Conservation (phyloP, 192 early-diverging fungal genomes). For the Haplosporangium gracile region DNA sequence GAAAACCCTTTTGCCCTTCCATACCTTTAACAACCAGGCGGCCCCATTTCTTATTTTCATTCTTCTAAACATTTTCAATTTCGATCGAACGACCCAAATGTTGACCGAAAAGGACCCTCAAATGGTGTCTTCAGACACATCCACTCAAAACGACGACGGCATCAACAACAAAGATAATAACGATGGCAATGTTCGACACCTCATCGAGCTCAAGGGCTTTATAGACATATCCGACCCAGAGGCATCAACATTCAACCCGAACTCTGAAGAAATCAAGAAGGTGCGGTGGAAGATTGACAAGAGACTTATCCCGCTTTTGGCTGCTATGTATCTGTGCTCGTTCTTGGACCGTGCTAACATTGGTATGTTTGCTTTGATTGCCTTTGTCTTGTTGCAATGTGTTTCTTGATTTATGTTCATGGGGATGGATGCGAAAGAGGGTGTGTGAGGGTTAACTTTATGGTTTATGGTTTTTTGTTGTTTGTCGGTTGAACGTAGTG, state of each 20-base stretch:
- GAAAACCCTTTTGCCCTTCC: too few relatives aligned
- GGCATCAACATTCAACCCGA: constrained; percentile 12
- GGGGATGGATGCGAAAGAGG: background rate
- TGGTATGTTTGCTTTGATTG: constrained; percentile 27
- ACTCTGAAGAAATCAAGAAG: constrained; percentile 43
- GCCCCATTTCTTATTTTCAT: background rate
- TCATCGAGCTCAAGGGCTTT: background rate
- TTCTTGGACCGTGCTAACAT: constrained; percentile 80
- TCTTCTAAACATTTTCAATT: background rate
- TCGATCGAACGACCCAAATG: background rate
- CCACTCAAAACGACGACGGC: background rate
- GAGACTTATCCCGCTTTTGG: constrained; percentile 71
- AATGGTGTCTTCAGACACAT: background rate
- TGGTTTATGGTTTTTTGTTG: too few relatives aligned
- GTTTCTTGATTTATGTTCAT: background rate
- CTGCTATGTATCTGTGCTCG: constrained; percentile 73
- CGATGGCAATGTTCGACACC: background rate
- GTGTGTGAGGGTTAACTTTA: too few relatives aligned
- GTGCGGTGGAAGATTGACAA: constrained; percentile 71
- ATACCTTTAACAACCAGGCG: too few relatives aligned
- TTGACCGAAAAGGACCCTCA: background rate
- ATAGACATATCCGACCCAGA: background rate
- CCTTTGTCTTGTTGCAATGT: background rate
- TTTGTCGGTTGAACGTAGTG: too few relatives aligned
- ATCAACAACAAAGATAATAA: background rate